phyloP scores from a whole-genome alignment of 768 basidiomycete genomes.

The Gymnopilus junonius region DNA sequence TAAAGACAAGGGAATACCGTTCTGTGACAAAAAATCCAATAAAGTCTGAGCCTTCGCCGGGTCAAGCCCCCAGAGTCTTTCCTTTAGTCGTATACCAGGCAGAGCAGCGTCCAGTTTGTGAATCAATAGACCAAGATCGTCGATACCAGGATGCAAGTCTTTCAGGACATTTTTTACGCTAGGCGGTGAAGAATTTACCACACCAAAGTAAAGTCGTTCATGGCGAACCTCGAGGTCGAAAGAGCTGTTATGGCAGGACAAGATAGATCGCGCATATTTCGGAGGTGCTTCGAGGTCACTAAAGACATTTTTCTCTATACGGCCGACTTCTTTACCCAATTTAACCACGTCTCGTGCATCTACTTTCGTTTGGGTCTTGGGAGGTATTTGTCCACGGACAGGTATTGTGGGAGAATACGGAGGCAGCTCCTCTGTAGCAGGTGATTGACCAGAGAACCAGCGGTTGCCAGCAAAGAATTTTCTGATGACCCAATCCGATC shows the following conservation, averaged over 20 bases:
- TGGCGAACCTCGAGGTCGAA: slow-evolving; percentile 46
- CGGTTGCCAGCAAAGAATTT: slow-evolving; percentile 11
- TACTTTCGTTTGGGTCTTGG: background rate
- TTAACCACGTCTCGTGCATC: background rate
- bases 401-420: slow-evolving; percentile 17
- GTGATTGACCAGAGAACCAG: slow-evolving; percentile 11
- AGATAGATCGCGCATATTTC: slow-evolving; percentile 48
- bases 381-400: background rate
- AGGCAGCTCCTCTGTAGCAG: slow-evolving; percentile 12
- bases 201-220: slow-evolving; percentile 34
- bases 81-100: slow-evolving; percentile 52
- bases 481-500: slow-evolving; percentile 18
- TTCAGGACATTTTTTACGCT: background rate
- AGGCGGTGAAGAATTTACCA: slow-evolving; percentile 17
- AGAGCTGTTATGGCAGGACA: slow-evolving; percentile 46
- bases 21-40: slow-evolving; percentile 40
- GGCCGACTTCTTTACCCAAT: slow-evolving; percentile 12
- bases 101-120: slow-evolving; percentile 44
- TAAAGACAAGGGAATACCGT: slow-evolving; percentile 28
- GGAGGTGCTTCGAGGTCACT: slow-evolving; percentile 47
- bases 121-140: slow-evolving; percentile 37
- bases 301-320: slow-evolving; percentile 36
- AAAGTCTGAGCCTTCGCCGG: slow-evolving; percentile 46
- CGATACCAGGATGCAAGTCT: background rate
- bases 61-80: slow-evolving; percentile 38